Conservation (phyloP, 805 yeast species). For the Starmerella vaccinii region DNA sequence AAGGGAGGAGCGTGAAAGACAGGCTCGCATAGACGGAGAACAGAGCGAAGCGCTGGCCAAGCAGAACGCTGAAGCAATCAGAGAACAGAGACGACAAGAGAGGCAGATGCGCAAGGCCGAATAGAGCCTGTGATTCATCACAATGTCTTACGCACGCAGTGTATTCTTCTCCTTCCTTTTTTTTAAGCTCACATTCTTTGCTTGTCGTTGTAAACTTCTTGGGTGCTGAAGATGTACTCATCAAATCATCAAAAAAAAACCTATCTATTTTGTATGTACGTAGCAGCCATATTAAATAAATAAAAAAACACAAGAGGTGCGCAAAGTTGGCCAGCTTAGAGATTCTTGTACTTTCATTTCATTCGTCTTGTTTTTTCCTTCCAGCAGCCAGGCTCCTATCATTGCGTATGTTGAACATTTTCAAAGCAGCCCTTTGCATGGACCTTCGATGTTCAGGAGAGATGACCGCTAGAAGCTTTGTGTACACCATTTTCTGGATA, state of each 20-base stretch:
- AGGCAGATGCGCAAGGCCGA: background rate
- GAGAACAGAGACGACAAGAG: background rate
- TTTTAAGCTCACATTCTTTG: no score
- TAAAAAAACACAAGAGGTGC: no score
- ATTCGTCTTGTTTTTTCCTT: no score
- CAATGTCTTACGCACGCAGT: no score
- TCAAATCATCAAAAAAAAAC: no score
- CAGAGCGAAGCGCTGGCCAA: conserved; percentile 27
- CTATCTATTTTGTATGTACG: no score
- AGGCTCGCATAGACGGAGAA: conserved; percentile 43
- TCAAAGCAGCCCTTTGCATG: background rate
- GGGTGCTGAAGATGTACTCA: no score
- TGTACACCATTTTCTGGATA: background rate
- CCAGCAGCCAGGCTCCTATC: no score
- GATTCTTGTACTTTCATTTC: no score
- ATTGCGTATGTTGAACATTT: background rate
- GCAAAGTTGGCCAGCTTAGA: no score
- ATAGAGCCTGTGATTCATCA: background rate
- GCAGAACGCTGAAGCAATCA: conserved; percentile 14
- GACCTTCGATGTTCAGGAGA: background rate
- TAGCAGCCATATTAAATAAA: no score
- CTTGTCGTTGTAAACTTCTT: no score
- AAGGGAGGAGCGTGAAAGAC: conserved; percentile 53
- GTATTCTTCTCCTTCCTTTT: background rate
- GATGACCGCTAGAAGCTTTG: background rate